phyloP scores from a whole-genome alignment of 768 basidiomycete species.

The Russula earlei region DNA sequence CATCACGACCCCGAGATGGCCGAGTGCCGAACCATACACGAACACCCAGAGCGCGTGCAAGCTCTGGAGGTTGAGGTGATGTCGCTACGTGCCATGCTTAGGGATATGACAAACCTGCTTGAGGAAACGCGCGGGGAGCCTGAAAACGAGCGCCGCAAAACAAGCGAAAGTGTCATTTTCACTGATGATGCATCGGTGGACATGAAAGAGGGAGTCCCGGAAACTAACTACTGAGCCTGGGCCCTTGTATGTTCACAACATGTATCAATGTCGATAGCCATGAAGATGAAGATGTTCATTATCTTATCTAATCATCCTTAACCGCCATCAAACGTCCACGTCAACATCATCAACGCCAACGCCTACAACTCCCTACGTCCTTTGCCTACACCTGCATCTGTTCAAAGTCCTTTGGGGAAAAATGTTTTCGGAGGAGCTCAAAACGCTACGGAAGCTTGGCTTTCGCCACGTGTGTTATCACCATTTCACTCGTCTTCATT shows the following conservation, averaged over 20 bases:
- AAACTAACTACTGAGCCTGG: too few relatives aligned
- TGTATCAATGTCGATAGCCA: not conserved
- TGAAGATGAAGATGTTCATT: too few relatives aligned
- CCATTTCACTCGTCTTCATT: not conserved
- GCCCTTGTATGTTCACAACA: too few relatives aligned
- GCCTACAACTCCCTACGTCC: not conserved
- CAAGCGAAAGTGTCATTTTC: too few relatives aligned
- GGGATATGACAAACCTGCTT: constrained; percentile 61
- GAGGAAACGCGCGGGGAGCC: constrained; percentile 63
- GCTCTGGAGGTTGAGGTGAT: constrained; percentile 71
- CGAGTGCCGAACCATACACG: constrained; percentile 66
- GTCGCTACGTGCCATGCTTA: constrained; percentile 70
- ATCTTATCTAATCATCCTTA: too few relatives aligned
- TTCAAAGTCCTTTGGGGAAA: not conserved
- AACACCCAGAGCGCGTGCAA: constrained; percentile 72
- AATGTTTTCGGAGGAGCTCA: constrained; percentile 20
- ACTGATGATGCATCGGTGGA: too few relatives aligned
- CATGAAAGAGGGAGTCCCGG: too few relatives aligned
- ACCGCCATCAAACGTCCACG: too few relatives aligned
- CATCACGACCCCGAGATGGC: constrained; percentile 79
- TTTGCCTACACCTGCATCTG: not conserved
- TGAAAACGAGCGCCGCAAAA: constrained; percentile 54
- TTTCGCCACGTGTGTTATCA: constrained; percentile 15
- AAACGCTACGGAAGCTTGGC: constrained; percentile 16
- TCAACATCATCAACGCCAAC: too few relatives aligned